phyloP scores from a whole-genome alignment of 208 protist genomes.

The Trypanosoma brucei region DNA sequence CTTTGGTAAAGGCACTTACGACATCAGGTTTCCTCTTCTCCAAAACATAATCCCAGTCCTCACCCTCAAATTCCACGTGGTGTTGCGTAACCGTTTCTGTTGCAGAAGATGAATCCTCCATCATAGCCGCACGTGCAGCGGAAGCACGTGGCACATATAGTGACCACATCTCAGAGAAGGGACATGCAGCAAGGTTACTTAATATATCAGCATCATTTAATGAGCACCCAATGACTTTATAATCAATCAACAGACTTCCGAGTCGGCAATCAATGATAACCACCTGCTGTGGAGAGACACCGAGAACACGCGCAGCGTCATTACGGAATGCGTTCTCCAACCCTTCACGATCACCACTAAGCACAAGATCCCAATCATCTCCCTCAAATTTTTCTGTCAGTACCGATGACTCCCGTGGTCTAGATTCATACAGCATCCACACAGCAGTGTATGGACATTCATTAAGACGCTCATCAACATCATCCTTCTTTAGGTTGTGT shows the following conservation, averaged over 20 bases:
- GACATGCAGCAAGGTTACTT: neutral
- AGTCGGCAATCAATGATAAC: neutral
- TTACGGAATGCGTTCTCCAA: neutral
- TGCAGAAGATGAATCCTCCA: neutral
- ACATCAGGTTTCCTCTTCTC: neutral
- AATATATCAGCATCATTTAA: neutral
- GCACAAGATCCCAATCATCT: neutral
- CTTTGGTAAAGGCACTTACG: neutral
- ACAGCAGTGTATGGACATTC: neutral
- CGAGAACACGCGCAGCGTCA: neutral
- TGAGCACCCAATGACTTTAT: neutral
- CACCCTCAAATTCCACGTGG: conserved; percentile 1
- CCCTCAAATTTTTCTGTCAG: neutral
- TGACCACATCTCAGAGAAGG: conserved; percentile 3
- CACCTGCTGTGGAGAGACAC: neutral
- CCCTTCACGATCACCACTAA: neutral
- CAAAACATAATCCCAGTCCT: neutral
- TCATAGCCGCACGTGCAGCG: too few species aligned
- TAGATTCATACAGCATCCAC: neutral
- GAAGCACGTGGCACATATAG: neutral
- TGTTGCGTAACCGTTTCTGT: neutral
- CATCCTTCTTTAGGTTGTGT: neutral
- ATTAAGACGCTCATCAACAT: neutral
- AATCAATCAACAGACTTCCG: neutral
- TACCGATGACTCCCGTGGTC: neutral